Conservation (phyloP, 306 rosid species). For the Macrotyloma uniflorum region DNA sequence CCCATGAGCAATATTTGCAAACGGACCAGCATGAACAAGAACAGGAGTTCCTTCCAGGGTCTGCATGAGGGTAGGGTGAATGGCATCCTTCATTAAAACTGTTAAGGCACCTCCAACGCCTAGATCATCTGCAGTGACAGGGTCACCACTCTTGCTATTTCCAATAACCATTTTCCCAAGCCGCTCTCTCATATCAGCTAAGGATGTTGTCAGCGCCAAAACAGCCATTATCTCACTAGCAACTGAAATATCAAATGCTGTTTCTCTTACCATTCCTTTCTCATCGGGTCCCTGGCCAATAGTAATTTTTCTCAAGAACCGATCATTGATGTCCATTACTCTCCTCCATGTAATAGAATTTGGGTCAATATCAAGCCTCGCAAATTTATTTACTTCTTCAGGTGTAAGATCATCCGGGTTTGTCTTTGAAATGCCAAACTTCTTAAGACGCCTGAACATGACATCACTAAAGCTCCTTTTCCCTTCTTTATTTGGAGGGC, state of each 20-base stretch:
- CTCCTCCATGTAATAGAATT: constrained; percentile 93
- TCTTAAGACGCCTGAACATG: constrained; percentile 84
- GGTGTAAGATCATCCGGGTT: constrained; percentile 85
- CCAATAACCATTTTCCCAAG: constrained; percentile 98
- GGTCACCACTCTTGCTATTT: constrained; percentile 91
- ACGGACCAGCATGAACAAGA: constrained; percentile 99
- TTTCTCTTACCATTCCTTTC: constrained; percentile 99
- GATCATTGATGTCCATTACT: constrained; percentile 94
- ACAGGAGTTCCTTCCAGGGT: constrained; percentile 98
- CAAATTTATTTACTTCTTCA: constrained; percentile 83
- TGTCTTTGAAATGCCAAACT: constrained; percentile 81
- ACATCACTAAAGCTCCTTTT: constrained; percentile 72
- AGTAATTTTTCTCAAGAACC: constrained; percentile 88
- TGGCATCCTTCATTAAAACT: constrained; percentile 96
- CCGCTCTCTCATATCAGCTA: constrained; percentile 95
- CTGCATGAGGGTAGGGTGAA: constrained; percentile 98
- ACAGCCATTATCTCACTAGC: constrained; percentile 99
- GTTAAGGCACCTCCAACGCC: constrained; percentile 98
- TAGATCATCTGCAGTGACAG: constrained; percentile 91
- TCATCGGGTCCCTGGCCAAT: constrained; percentile 97
- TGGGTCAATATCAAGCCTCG: constrained; percentile 93
- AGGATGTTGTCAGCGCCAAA: constrained; percentile 89
- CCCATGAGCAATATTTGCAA: constrained; percentile 97
- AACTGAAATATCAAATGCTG: constrained; percentile 94
- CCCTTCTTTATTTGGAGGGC: constrained; percentile 95